A percentile compares a stretch with the other conserved stretches of the same genome.
Conservation (phyloP, 106 monocot genomes). For the Phalaenopsis aphrodite region DNA sequence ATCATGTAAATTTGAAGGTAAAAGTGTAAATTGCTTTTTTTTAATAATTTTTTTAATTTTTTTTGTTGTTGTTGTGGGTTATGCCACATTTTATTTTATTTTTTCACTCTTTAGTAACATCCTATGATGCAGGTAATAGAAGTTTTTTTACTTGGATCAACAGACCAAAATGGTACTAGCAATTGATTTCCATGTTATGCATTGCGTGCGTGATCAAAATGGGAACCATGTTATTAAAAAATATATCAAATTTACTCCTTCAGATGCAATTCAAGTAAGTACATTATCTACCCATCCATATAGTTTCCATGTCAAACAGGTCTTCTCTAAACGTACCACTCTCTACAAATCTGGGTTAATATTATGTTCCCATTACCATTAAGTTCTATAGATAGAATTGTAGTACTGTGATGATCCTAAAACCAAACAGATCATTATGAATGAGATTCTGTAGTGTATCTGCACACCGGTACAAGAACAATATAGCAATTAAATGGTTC, state of each 20-base stretch:
- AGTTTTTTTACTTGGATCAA: slow-evolving; percentile 49
- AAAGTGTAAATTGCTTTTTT: too few species aligned
- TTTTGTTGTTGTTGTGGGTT: too few species aligned
- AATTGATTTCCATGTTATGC: slow-evolving; percentile 46
- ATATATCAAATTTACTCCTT: slow-evolving; percentile 37
- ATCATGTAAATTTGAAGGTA: too few species aligned
- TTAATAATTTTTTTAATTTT: too few species aligned
- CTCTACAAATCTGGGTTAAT: neutral
- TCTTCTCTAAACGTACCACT: neutral
- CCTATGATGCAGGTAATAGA: slow-evolving; percentile 34
- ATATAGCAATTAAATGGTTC: slow-evolving; percentile 71
- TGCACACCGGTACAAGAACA: slow-evolving; percentile 56
- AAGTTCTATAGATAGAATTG: slow-evolving; percentile 39
- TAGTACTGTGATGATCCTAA: slow-evolving; percentile 60
- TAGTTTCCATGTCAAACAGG: slow-evolving; percentile 58
- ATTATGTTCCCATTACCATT: neutral
- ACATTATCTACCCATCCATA: slow-evolving; percentile 47
- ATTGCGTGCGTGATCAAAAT: slow-evolving; percentile 59
- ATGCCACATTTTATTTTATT: too few species aligned
- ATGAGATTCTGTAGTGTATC: slow-evolving; percentile 34
- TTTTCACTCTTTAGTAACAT: neutral
- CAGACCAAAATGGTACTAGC: slow-evolving; percentile 49
- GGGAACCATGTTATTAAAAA: slow-evolving; percentile 76
- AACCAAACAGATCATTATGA: slow-evolving; percentile 48
- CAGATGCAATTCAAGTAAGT: slow-evolving; percentile 36